Percentiles rank a stretch among this genome's conserved stretches.
Conservation (phyloP, 805 yeast genomes). For the Hanseniaspora meyeri region DNA sequence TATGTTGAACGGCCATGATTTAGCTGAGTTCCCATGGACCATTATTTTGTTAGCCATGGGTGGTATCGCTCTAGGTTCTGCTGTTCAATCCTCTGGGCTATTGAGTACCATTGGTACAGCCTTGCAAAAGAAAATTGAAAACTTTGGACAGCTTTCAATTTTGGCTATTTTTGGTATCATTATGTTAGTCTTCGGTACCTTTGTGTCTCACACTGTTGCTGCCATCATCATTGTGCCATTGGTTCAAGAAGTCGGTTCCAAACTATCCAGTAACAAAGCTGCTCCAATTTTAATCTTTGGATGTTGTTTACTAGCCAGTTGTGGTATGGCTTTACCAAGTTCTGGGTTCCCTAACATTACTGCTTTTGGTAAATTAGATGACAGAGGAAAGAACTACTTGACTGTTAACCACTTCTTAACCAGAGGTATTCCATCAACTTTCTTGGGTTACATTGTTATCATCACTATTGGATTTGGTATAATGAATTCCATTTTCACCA, state of each 20-base stretch:
- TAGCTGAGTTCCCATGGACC: constrained; percentile 92
- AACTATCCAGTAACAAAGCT: constrained; percentile 62
- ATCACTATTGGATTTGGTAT: constrained; percentile 71
- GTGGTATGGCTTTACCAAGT: constrained; percentile 95
- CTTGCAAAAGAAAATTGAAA: constrained; percentile 52
- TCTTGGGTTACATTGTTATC: constrained; percentile 59
- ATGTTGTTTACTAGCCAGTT: constrained; percentile 60
- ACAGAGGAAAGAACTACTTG: constrained; percentile 77
- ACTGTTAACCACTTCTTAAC: constrained; percentile 72
- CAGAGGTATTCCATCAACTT: constrained; percentile 80
- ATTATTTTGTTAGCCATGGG: constrained; percentile 96
- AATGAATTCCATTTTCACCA: constrained; percentile 35
- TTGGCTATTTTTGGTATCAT: constrained; percentile 71
- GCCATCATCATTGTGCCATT: constrained; percentile 85
- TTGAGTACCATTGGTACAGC: constrained; percentile 62
- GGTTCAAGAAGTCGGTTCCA: constrained; percentile 73
- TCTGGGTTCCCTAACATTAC: constrained; percentile 98
- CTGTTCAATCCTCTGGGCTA: constrained; percentile 84
- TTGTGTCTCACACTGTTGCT: constrained; percentile 93
- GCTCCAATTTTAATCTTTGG: constrained; percentile 32
- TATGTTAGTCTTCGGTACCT: constrained; percentile 78
- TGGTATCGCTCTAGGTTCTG: constrained; percentile 86
- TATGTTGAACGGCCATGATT: constrained; percentile 66
- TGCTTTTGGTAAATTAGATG: constrained; percentile 88
- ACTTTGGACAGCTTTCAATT: constrained; percentile 55